Conservation (phyloP, 306 rosid species). For the Fragaria nilgerrensis region DNA sequence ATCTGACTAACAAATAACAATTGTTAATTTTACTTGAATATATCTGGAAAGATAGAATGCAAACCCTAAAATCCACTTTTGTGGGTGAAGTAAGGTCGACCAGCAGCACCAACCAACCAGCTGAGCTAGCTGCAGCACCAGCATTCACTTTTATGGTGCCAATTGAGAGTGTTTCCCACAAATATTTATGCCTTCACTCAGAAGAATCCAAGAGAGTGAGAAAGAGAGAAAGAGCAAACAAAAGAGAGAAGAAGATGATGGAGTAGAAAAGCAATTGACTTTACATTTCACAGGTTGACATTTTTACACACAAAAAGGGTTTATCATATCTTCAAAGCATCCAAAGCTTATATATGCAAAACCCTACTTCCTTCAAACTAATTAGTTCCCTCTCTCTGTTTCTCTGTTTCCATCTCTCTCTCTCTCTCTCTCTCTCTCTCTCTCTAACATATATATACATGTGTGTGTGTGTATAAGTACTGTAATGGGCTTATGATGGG, state of each 20-base stretch:
- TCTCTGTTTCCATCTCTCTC: background rate
- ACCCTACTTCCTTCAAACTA: constrained; percentile 24
- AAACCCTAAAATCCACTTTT: constrained; percentile 31
- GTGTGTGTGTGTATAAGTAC: too few relatives aligned
- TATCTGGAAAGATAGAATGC: constrained; percentile 24
- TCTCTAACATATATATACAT: background rate
- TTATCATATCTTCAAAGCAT: constrained; percentile 52
- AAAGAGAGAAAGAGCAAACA: constrained; percentile 1
- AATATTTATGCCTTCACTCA: constrained; percentile 64
- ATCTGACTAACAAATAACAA: background rate
- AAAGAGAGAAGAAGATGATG: constrained; percentile 22
- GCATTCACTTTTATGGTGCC: constrained; percentile 35
- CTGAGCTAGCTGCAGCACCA: constrained; percentile 5
- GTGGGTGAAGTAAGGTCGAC: constrained; percentile 40
- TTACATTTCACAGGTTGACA: constrained; percentile 77
- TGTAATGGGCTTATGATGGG: constrained; percentile 40
- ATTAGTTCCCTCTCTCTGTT: background rate
- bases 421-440: background rate
- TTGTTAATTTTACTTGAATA: background rate
- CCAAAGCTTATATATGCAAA: constrained; percentile 55
- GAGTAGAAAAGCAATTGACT: too few relatives aligned
- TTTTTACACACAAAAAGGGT: constrained; percentile 35
- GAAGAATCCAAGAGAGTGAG: constrained; percentile 65
- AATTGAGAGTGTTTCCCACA: constrained; percentile 87
- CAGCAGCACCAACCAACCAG: constrained; percentile 46